Evolutionary conservation across 805 yeast genomes (phyloP).

Genomic region (Ogataea naganishii): DNA sequence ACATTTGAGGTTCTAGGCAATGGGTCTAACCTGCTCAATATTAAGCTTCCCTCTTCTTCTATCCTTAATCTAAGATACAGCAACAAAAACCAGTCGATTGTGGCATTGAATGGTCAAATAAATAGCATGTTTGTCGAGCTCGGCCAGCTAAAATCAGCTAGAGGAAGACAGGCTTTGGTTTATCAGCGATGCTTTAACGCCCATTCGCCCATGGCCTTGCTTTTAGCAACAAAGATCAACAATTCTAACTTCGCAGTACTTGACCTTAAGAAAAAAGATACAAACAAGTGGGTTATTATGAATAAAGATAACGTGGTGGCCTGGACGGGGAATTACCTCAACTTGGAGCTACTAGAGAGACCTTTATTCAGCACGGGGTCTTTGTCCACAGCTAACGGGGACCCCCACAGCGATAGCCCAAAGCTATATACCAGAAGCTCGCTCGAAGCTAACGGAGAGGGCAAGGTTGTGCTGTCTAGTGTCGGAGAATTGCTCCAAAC

Average conservation of each 20-base stretch:
- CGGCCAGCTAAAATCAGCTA: conserved; percentile 11
- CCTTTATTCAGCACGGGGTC: conserved; percentile 8
- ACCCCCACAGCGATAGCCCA: conserved; percentile 5
- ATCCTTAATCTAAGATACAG: conserved; percentile 26
- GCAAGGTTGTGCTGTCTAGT: conserved; percentile 30
- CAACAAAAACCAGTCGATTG: conserved; percentile 28
- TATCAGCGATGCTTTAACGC: conserved; percentile 27
- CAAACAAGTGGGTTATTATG: conserved; percentile 26
- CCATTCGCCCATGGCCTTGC: conserved; percentile 21
- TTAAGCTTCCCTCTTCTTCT: conserved; percentile 34
- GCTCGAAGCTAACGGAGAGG: conserved; percentile 26
- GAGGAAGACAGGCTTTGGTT: conserved; percentile 10
- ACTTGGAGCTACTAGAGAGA: conserved; percentile 8
- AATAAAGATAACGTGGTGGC: conserved; percentile 31
- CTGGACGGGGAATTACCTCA: conserved; percentile 35
- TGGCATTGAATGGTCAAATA: conserved; percentile 37
- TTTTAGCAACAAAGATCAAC: conserved; percentile 27
- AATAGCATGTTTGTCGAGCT: conserved; percentile 20
- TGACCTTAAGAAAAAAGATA: conserved; percentile 13
- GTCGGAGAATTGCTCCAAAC: conserved; percentile 31
- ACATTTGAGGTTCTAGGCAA: conserved; percentile 32
- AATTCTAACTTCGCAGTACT: conserved; percentile 26
- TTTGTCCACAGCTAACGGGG: not conserved
- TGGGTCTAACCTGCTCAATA: conserved; percentile 29
- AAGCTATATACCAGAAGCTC: conserved; percentile 14